Evolutionary conservation across 2,329 filamentous ascomycete genomes (phyloP), one percentile per base, ranked within the genome.

Genomic region (Thielaviopsis populi): DNA sequence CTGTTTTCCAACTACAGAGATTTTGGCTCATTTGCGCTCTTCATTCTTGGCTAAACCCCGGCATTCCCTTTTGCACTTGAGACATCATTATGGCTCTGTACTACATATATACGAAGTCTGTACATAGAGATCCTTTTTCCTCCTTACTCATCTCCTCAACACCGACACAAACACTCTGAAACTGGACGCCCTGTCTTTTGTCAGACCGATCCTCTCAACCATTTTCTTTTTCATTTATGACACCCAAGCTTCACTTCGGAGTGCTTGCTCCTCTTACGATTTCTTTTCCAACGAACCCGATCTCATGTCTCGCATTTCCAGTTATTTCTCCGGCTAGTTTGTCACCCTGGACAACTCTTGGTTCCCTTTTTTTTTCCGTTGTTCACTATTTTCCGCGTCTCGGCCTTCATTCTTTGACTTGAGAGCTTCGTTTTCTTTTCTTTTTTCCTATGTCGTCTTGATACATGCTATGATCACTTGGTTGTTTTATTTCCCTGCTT

Each of bases 151-250:
- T 33, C 30, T 56, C 15, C 11, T n/a, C 15, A 54, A 15, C 30
- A 8, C 27, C 10, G 11, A 15, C 15, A 24, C 22, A 50, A 15
- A 24, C 19, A 6, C 11, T 27, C 46, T 27, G 2, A 17, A 50
- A 50, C 22, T 24, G 10, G 46, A 10, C 46, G 46, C 24, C 37
- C 53, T n/a, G 17, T 8, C 53, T 37, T 11, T 13, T 11, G 11
- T 15, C 46, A n/a, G 11, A 6, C 22, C 46, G 1, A 50, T 27
- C 33, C 27, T 30, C n/a, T 48, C 59, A 61, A 46, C 37, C 19
- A 60, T 30, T 59, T n/a, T 58, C 41, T 62, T 27, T 61, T 42
- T 62, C 22, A 62, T 42, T 59, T 19, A 33, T 33, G 41, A 41
- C 43, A 58, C 27, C 11, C n/a, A 13, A 30, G 24, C 53, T 56